Evolutionary conservation across 441 rosid species (phyloP), one percentile per base, ranked within the genome.

Genomic region (Populus tomentosa): DNA sequence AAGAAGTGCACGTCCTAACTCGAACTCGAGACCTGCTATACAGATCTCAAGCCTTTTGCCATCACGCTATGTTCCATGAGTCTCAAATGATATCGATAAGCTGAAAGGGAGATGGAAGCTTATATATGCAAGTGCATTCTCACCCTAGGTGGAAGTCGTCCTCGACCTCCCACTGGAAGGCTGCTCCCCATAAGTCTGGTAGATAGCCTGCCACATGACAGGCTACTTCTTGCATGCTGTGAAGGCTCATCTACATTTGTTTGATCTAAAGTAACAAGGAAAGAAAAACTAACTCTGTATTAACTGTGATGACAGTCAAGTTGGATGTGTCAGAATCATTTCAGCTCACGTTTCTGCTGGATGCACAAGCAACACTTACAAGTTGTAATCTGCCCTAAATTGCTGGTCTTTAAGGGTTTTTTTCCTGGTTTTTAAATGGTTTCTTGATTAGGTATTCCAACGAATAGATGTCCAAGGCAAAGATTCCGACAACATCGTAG

Each of bases 51-150:
- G 3, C 0, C 28, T 2, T 26, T 26, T 26, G 28, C 0, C 3
- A 26, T 26, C 28, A 26, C 28, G 3, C 0, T 26, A 26, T 0
- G 3, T 0, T 2, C 3, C 28, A 0, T 26, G 3, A 0, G 3
- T 92, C 69, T 81, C 89, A 0, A 67, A 67, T 23, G 82, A 82
- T 84, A 81, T 95, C 2, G 96, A 90, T 50, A 89, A 82, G 62
- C 85, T 95, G 10, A 98, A 93, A 89, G 99, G 99, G 50, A 90
- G 85, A 67, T 95, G 98, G 99, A 95, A 88, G 81, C 85, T 95
- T 11, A 75, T 92, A 69, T 95, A 90, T 78, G 93, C 98, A 84
- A 95, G 98, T 30, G 99, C 97, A 18, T 95, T 95, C 87, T 93
- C 1, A 93, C 96, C 40, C 80, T 93, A 3, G 99, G 97, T 6